Percentiles rank a stretch among this genome's conserved stretches.
Evolutionary conservation across 106 monocot genomes (phyloP).

Genomic region (Phalaenopsis aphrodite): DNA sequence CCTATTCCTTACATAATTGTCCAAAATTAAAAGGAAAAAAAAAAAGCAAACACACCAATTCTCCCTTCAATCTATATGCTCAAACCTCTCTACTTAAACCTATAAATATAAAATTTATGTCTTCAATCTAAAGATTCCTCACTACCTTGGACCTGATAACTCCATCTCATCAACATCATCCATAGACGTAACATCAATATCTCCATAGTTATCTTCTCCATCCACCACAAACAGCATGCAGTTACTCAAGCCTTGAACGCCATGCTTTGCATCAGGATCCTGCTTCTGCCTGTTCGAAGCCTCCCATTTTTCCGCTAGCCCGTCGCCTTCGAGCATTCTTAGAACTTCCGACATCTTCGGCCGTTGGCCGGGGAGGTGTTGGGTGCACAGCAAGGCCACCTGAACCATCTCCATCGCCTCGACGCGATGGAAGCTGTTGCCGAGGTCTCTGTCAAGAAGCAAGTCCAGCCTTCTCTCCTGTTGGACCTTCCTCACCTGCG

Average conservation of each 20-base stretch:
- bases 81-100: background rate
- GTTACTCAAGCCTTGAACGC: background rate
- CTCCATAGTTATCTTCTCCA: background rate
- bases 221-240: constrained; percentile 7
- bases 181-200: constrained; percentile 17
- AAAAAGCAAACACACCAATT: background rate
- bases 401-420: constrained; percentile 77
- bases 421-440: constrained; percentile 40
- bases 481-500: constrained; percentile 57
- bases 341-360: constrained; percentile 80
- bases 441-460: constrained; percentile 45
- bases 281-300: constrained; percentile 25
- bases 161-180: constrained; percentile 73
- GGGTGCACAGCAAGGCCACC: constrained; percentile 66
- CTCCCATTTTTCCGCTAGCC: constrained; percentile 68
- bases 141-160: constrained; percentile 56
- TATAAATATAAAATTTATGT: background rate
- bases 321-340: constrained; percentile 76
- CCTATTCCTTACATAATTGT: background rate
- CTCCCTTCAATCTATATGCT: background rate
- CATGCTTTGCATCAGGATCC: background rate
- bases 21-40: background rate
- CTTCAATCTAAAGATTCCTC: background rate
- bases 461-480: constrained; percentile 48
- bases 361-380: constrained; percentile 43